phyloP scores from a whole-genome alignment of 2,329 filamentous ascomycete species.

The Anisogramma anomala region DNA sequence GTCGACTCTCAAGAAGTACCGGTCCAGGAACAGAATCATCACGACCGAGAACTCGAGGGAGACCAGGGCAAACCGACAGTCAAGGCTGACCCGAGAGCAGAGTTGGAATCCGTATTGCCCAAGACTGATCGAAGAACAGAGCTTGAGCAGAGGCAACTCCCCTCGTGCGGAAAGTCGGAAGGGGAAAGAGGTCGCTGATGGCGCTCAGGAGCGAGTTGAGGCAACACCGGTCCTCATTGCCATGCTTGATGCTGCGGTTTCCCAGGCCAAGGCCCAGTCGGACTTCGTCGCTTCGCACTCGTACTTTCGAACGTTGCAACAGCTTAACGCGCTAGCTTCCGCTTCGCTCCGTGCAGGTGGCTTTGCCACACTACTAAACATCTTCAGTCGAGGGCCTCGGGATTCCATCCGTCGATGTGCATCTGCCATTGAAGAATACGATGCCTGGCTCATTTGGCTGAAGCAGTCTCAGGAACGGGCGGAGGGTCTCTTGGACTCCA shows the following conservation, averaged over 20 bases:
- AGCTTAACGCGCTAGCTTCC: conserved; percentile 52
- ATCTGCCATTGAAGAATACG: conserved; percentile 64
- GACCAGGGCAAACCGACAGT: neutral
- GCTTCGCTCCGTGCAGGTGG: conserved; percentile 53
- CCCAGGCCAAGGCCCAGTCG: conserved; percentile 64
- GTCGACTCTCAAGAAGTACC: conserved; percentile 47
- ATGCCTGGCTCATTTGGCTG: conserved; percentile 72
- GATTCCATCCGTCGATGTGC: conserved; percentile 59
- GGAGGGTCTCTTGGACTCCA: conserved; percentile 60
- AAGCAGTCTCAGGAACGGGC: conserved; percentile 72
- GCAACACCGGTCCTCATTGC: conserved; percentile 44
- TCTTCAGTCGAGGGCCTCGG: conserved; percentile 60
- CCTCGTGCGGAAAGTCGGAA: conserved; percentile 16
- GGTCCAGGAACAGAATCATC: conserved; percentile 47
- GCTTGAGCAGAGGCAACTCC: conserved; percentile 15
- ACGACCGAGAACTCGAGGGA: conserved; percentile 29
- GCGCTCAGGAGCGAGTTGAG: conserved; percentile 30
- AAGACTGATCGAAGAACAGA: conserved; percentile 17
- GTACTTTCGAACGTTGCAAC: conserved; percentile 73
- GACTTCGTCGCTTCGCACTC: conserved; percentile 77
- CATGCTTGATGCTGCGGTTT: conserved; percentile 67
- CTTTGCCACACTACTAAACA: conserved; percentile 59
- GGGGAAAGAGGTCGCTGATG: conserved; percentile 23
- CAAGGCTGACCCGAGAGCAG: conserved; percentile 23
- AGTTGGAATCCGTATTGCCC: conserved; percentile 48